A percentile compares a stretch with the other conserved stretches of the same genome.
Evolutionary conservation across 2,329 filamentous ascomycete species (phyloP).

Genomic region (Akanthomyces uredinophilus): DNA sequence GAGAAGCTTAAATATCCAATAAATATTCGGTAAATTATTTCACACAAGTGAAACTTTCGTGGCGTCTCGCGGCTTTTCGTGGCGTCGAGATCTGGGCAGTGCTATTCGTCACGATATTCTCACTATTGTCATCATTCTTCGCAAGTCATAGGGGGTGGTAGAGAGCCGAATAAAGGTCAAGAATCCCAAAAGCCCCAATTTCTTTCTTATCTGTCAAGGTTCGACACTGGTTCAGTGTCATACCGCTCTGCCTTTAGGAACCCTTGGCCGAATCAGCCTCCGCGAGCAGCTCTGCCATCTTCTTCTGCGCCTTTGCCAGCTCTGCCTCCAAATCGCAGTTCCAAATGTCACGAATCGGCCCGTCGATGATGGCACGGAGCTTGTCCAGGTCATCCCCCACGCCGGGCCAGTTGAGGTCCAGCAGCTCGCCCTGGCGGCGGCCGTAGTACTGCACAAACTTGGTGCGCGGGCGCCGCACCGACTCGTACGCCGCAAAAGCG

Average conservation of each 20-base stretch:
- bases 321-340: slow-evolving; percentile 14
- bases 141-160: no score
- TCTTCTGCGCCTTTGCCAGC: slow-evolving; percentile 9
- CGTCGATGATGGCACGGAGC: background rate
- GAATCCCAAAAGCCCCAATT: no score
- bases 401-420: slow-evolving; percentile 7
- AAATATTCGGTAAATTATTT: no score
- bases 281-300: background rate
- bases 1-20: no score
- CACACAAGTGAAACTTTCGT: no score
- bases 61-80: no score
- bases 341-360: slow-evolving; percentile 7
- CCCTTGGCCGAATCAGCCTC: background rate
- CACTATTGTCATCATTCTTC: no score
- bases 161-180: no score
- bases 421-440: slow-evolving; percentile 14
- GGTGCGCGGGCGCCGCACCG: slow-evolving; percentile 12
- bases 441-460: slow-evolving; percentile 12
- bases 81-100: no score
- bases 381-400: slow-evolving; percentile 9
- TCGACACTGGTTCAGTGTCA: no score
- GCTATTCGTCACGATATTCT: no score
- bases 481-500: slow-evolving; percentile 11
- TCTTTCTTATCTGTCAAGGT: no score
- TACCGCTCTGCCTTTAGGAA: background rate